Conservation (phyloP, 2,329 filamentous ascomycete species). For the Blumeriella jaapii region DNA sequence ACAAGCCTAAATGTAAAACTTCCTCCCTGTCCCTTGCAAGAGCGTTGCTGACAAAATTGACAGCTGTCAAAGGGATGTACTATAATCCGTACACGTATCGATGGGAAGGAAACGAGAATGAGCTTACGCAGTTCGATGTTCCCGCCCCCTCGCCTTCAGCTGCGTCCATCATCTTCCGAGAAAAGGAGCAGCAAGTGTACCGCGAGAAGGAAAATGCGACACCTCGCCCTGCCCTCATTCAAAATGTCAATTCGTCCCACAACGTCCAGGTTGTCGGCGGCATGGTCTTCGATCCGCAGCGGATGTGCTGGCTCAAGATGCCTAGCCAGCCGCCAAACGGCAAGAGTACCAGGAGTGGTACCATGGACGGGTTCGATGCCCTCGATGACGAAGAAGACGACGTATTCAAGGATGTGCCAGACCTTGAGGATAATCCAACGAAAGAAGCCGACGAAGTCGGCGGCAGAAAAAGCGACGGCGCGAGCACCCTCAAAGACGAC, state of each 20-base stretch:
- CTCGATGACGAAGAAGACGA: slow-evolving; percentile 84
- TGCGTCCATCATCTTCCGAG: slow-evolving; percentile 32
- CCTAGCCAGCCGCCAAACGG: slow-evolving; percentile 33
- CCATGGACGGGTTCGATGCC: slow-evolving; percentile 54
- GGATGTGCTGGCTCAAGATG: slow-evolving; percentile 95
- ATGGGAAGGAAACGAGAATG: slow-evolving; percentile 97
- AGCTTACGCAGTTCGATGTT: slow-evolving; percentile 64
- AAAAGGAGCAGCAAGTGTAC: slow-evolving; percentile 38
- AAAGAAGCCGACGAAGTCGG: slow-evolving; percentile 33
- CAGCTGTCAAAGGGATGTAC: slow-evolving; percentile 87
- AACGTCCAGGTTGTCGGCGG: slow-evolving; percentile 91
- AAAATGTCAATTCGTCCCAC: slow-evolving; percentile 73
- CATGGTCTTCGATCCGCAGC: slow-evolving; percentile 95
- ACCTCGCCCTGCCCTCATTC: slow-evolving; percentile 70
- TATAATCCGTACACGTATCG: slow-evolving; percentile 80
- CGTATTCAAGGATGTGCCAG: slow-evolving; percentile 88
- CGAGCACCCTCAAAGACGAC: slow-evolving; percentile 47
- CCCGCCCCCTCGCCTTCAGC: slow-evolving; percentile 43
- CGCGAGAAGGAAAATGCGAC: slow-evolving; percentile 48
- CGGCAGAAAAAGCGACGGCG: slow-evolving; percentile 42
- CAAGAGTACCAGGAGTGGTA: slow-evolving; percentile 40
- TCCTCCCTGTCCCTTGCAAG: not conserved
- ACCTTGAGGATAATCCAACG: slow-evolving; percentile 56
- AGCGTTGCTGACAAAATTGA: slow-evolving; percentile 22
- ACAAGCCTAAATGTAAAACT: slow-evolving; percentile 67